Base-by-base conservation (phyloP, 352 stramenopile genomes). In the Thalassiosira delicatula region DNA sequence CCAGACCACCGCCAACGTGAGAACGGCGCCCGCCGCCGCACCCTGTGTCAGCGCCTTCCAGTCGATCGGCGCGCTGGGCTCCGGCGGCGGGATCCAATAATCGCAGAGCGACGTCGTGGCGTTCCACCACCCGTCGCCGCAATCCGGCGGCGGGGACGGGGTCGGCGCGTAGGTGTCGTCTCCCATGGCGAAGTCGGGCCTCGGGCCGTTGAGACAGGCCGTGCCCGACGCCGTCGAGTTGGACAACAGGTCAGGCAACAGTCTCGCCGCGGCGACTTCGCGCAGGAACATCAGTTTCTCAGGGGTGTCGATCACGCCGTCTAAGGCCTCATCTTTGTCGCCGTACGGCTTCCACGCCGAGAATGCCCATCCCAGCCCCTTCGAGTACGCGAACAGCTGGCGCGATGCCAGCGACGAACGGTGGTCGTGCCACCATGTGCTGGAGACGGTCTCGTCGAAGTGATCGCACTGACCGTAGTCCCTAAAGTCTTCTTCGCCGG, bases 61-160 rank as follows among this genome's bases (percentile, higher is more conserved):
- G 19, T 73, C 46, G 3, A 44, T 63, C 30, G 66, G 46, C 2
- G 66, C 27, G 0, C 25, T 25, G 27, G 76, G 65, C 0, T 78
- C 81, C 19, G 79, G 79, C 14, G 86, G 86, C 11, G 83, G 83
- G 46, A 88, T 69, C 79, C 83, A 89, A 49, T 87, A 90, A 53
- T 87, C 69, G 74, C 88, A 93, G 54, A 86, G 53, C 44, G 69
- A 25, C 1, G 70, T 87, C 0, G 56, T 83, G 4, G 42, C 70
- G 75, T 92, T 92, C 88, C 88, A 93, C 86, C 88, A 92, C 53
- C 87, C 87, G 53, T 92, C 77, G 7, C 86, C 86, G 68, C 88
- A 93, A 67, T 91, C 86, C n/a, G n/a, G n/a, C 11, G 77, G 84
- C 23, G 86, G 88, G 65, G 79, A 76, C 11, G 68, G 57, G 9